These are phyloP conservation scores for Anthracocystis panici-leucophaei DNA, from an alignment of 1,284 basidiomycete species.

Conservation along the genomic window DNA sequence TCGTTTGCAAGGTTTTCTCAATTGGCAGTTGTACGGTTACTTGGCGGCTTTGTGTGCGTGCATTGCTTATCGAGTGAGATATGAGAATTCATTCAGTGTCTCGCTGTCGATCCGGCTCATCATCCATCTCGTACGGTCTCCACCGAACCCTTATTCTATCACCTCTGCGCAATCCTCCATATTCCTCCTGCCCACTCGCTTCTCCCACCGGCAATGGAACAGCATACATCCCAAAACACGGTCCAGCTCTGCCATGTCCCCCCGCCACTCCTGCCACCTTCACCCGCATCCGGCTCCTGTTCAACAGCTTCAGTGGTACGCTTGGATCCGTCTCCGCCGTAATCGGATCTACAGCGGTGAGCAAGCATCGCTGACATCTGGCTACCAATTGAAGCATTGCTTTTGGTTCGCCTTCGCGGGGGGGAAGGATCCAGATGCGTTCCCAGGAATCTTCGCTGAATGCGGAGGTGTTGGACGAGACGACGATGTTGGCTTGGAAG, in stretches of 20 bases:
- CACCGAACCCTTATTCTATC: conserved; percentile 42
- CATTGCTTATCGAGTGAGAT: not conserved
- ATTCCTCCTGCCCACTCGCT: conserved; percentile 10
- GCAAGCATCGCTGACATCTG: conserved; percentile 53
- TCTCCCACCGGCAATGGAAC: conserved; percentile 34
- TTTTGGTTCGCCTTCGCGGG: not conserved
- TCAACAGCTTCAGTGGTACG: conserved; percentile 53
- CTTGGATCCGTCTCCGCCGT: conserved; percentile 52
- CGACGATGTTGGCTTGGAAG: conserved; percentile 59
- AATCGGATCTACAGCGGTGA: conserved; percentile 57
- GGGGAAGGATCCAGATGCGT: conserved; percentile 43
- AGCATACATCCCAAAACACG: conserved; percentile 63
- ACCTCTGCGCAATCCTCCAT: conserved; percentile 27
- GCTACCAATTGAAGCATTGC: conserved; percentile 54
- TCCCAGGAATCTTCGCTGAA: conserved; percentile 59
- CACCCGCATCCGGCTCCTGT: conserved; percentile 37
- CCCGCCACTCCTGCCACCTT: conserved; percentile 19
- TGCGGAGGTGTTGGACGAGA: conserved; percentile 4
- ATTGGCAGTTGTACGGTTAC: not conserved
- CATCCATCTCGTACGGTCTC: conserved; percentile 31
- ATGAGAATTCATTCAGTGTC: not conserved
- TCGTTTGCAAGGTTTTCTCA: not conserved
- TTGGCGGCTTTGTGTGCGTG: not conserved
- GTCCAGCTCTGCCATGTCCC: conserved; percentile 36
- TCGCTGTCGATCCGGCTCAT: conserved; percentile 29